Conservation (phyloP, 148 eudicot species). For the Salicornia ramosissima region DNA sequence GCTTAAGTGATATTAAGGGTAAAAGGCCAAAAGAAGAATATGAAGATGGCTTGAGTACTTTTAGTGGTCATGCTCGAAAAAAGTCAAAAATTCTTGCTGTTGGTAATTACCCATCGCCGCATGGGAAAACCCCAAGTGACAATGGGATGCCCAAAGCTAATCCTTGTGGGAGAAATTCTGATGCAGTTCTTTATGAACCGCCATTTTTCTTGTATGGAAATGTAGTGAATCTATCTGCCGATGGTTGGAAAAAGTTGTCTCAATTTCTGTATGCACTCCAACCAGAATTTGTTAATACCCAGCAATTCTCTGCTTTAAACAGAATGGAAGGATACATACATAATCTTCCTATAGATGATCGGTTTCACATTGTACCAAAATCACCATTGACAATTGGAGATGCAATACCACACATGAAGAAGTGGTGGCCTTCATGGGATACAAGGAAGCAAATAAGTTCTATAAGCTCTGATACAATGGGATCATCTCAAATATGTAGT, state of each 20-base stretch:
- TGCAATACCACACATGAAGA: constrained; percentile 57
- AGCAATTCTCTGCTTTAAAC: constrained; percentile 64
- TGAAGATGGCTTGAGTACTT: constrained; percentile 34
- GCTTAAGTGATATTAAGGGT: constrained; percentile 33
- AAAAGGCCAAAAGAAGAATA: constrained; percentile 73
- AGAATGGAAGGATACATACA: constrained; percentile 87
- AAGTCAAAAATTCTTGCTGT: constrained; percentile 18
- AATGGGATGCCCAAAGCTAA: constrained; percentile 30
- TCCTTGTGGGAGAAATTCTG: constrained; percentile 42
- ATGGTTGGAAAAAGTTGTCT: constrained; percentile 71
- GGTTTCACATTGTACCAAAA: constrained; percentile 52
- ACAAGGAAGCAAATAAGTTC: constrained; percentile 66
- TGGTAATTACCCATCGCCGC: constrained; percentile 18
- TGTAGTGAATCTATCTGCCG: constrained; percentile 49
- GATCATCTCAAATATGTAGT: constrained; percentile 49
- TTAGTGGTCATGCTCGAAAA: constrained; percentile 30
- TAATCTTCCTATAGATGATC: constrained; percentile 63
- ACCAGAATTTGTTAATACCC: constrained; percentile 66
- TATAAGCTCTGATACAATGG: constrained; percentile 46
- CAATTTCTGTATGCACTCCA: constrained; percentile 60
- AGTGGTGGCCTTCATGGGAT: constrained; percentile 96
- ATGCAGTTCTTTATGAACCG: constrained; percentile 46
- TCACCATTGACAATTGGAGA: constrained; percentile 74
- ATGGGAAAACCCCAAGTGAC: constrained; percentile 18
- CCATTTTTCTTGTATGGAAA: constrained; percentile 90